Evolutionary conservation across 1,284 basidiomycete genomes (phyloP), one percentile per base, ranked within the genome.

Genomic region (Malassezia nana): DNA sequence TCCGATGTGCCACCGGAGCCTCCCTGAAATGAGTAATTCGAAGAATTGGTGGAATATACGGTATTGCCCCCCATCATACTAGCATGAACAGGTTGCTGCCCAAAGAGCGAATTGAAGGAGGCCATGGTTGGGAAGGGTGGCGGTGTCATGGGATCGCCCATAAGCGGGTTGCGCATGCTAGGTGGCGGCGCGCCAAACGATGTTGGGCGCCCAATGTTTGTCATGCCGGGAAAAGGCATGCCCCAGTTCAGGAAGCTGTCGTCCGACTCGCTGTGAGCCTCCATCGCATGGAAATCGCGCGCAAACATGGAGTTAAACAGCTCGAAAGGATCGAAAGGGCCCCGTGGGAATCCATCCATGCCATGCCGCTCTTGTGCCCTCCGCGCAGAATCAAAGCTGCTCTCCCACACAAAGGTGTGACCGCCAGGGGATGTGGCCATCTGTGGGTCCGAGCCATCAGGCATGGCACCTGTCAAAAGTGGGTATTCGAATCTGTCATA

Each of bases 261-360:
- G 32, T 44, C 31, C 26, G 22, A 22, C 18, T 24, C 31, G 18
- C 22, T 24, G 25, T 35, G 49, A 31, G 45, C 44, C 26, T 50
- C 50, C 46, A 61, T 50, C 40, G 44, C 54, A 40, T 56, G 49
- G 29, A 56, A 56, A 33, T 56, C 54, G 38, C 54, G 54, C 24
- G 54, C 58, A 35, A 70, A 70, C 68, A 70, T 70, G 48, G 59
- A 58, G 45, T 69, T 68, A 49, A 70, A 70, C 42, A 70, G 52
- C 57, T 67, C 64, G 28, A 69, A 70, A 5, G 68, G 68, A 24
- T 70, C 67, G 20, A 62, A 57, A 7, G 30, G 28, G 16, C 44
- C 50, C 20, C 50, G 48, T 10, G 28, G 12, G 20, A 56, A 50
- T 1, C 46, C 53, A 20, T 67, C 65, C 4, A 59, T 46, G 18